Percentiles rank a stretch among this genome's conserved stretches.
These are phyloP conservation scores for Samsoniella hepiali DNA, from an alignment of 2,329 filamentous ascomycete species.

Conservation along the genomic window DNA sequence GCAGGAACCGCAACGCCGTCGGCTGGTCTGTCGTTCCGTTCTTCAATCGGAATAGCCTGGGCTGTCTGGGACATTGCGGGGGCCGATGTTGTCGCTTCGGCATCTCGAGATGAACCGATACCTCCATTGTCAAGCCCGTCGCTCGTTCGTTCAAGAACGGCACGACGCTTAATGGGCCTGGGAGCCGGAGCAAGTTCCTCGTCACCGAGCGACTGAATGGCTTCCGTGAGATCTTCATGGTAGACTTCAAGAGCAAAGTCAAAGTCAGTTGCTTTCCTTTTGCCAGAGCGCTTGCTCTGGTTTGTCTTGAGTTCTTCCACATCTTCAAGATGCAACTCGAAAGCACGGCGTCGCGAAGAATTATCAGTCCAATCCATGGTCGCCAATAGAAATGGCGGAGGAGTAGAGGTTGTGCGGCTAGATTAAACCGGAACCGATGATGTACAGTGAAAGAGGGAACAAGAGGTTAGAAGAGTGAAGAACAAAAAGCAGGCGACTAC, in stretches of 20 bases:
- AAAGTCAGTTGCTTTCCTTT: not conserved
- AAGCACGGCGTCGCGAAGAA: not conserved
- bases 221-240: not conserved
- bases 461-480: no score
- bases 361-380: no score
- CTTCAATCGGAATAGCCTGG: not conserved
- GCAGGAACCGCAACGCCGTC: not conserved
- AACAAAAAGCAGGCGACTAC: no score
- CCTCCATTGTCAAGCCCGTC: no score
- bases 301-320: not conserved
- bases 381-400: no score
- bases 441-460: no score
- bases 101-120: no score
- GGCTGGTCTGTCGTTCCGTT: not conserved
- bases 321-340: not conserved
- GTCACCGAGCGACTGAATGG: not conserved
- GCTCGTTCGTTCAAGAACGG: not conserved
- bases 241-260: not conserved
- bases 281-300: not conserved
- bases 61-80: no score
- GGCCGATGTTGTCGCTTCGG: no score
- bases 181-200: not conserved
- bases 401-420: no score
- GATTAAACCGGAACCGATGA: no score
- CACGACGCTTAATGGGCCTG: not conserved